A percentile compares a stretch with the other conserved stretches of the same genome.
phyloP scores from a whole-genome alignment of 176 grass and related monocot species.

The Zoysia pacifica region DNA sequence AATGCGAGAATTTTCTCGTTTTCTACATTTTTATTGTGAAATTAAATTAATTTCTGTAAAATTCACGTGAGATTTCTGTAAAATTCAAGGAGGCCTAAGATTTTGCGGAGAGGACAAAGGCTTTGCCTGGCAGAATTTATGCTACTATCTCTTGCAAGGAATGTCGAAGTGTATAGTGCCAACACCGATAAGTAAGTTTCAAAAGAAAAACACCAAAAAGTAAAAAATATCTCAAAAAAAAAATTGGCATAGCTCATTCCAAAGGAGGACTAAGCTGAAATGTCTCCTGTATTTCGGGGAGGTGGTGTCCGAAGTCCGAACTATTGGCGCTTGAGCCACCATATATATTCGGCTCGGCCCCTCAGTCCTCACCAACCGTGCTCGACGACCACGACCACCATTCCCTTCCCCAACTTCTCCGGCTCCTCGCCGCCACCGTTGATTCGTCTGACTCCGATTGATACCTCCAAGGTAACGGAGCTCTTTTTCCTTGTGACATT shows the following conservation, averaged over 20 bases:
- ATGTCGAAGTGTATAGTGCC: not conserved
- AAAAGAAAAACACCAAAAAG: too few relatives aligned
- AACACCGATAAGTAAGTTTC: too few relatives aligned
- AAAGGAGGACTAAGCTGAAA: too few relatives aligned
- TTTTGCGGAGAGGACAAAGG: not conserved
- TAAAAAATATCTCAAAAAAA: too few relatives aligned
- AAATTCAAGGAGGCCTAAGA: too few relatives aligned
- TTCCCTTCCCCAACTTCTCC: constrained; percentile 16
- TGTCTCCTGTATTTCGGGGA: not conserved
- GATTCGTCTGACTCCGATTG: not conserved
- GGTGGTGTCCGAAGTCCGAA: not conserved
- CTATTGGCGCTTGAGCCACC: not conserved
- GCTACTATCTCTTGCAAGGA: too few relatives aligned
- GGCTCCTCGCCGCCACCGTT: constrained; percentile 35
- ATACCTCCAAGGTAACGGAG: constrained; percentile 22
- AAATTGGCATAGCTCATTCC: too few relatives aligned
- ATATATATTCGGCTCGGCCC: constrained; percentile 28
- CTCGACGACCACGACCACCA: constrained; percentile 13
- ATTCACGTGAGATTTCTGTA: too few relatives aligned
- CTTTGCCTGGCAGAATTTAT: too few relatives aligned
- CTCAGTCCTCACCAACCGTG: constrained; percentile 33
- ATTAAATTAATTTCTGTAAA: too few relatives aligned
- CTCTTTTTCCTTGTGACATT: not conserved
- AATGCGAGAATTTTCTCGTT: too few relatives aligned
- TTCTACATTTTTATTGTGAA: too few relatives aligned